Base-by-base conservation (phyloP, 495 filamentous ascomycete species). In the Aspergillus steynii region DNA sequence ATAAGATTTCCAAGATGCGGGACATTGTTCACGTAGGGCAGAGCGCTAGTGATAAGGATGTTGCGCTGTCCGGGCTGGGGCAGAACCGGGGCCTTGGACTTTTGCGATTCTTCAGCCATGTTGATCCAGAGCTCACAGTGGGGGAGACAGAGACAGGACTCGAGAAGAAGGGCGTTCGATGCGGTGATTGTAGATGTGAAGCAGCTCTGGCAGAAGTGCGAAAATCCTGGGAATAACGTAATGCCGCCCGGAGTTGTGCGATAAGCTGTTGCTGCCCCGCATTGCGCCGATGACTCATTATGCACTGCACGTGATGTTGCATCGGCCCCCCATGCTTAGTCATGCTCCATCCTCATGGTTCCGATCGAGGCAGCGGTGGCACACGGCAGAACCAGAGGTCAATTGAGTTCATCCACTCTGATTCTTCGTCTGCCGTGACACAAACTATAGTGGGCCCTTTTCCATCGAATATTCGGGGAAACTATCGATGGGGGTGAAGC, bases 21-120 rank as follows among this genome's bases (percentile, higher is more conserved):
- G 9, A 96, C 91, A 75, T 97, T 97, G 79, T 98, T 98, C 55
- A 96, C 93, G 71, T 97, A 98, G 48, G 91, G 90, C 37, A 92
- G 68, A 48, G 89, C 88, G 58, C 84, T 87, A 10, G 72, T 89
- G 31, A 70, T 53, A 47, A 89, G 63, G 52, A 68, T 61, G 58
- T 68, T 68, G 56, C 56, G 56, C 56, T 59, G 32, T 14, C 56
- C 56, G 12, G 48, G 12, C 29, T 59, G 29, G 14, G 56, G 56
- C 12, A 59, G 48, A 15, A 59, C 51, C 46, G 53, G 34, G 10
- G 42, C 46, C 28, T 45, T 55, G 1, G 37, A 15, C 37, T 42
- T 42, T 42, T 42, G 37, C 37, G 37, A 42, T 55, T 55, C 32
- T 46, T 55, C 34, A 10, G 37, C 46, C 53, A 55, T 55, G 28